Base-by-base conservation (phyloP, 257 asterid genomes). In the Orobanche coerulescens region DNA sequence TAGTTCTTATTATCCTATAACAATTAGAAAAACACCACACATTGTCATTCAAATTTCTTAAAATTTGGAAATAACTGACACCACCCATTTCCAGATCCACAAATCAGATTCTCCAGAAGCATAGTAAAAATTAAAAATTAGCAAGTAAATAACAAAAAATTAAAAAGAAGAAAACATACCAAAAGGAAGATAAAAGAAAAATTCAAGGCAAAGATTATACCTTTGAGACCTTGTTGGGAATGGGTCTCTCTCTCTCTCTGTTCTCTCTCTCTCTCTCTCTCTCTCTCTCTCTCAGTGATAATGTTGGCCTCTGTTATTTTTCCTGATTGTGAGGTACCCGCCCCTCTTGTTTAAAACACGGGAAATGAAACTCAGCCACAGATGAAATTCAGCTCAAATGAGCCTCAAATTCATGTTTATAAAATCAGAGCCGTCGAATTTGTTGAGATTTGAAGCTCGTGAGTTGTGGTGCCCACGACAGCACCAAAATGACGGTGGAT, bases 401-500 rank as follows among this genome's bases (percentile, higher is more conserved):
- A 39, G 70, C 78, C 79, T 76, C 64, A 73, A 83, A 76, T 78
- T 76, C 72, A 13, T 22, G 58, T 28, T 34, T 40, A 0, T 22
- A 34, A 48, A 58, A 70, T 74, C 70, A 16, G 15, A 57, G 64
- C 85, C 83, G 85, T 79, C 65, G 82, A 76, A 72, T 72, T 40
- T 61, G 44, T 3, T 25, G 16, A 42, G 71, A 71, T 73, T 46
- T 57, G 39, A 16, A 26, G 64, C 49, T 55, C n/a, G 61, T 62
- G 64, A 64, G 64, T 30, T 66, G 73, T 68, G 82, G 77, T 61
- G 67, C 82, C 73, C 71, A 64, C 71, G 77, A 71, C 79, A 73
- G 77, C 80, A 56, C 50, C 67, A 57, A 59, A 31, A 20, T 42
- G 58, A 65, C 48, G 68, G 77, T 71, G 68, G 26, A 60, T 47